Conservation (phyloP, 345 rosid genomes). For the Euphorbia tirucalli region DNA sequence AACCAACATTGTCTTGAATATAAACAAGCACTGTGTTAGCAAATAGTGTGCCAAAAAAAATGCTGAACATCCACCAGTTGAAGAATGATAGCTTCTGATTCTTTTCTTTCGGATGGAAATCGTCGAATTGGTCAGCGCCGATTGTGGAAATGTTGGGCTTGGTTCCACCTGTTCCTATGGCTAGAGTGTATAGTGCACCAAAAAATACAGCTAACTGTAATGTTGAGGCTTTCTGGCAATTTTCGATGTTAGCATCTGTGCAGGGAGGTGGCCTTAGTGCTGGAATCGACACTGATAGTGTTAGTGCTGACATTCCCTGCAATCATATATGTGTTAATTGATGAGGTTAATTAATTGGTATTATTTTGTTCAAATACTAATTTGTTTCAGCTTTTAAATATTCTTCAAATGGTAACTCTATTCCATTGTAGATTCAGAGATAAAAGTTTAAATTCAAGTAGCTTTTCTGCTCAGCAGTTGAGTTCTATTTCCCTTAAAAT, state of each 20-base stretch:
- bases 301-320: constrained; percentile 78
- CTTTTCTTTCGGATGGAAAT: constrained; percentile 74
- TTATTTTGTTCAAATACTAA: no score
- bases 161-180: constrained; percentile 84
- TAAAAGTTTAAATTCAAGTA: no score
- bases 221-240: constrained; percentile 57
- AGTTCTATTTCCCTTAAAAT: no score
- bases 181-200: constrained; percentile 72
- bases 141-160: constrained; percentile 92
- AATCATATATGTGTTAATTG: neutral
- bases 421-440: no score
- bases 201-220: constrained; percentile 60
- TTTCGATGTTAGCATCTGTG: constrained; percentile 21
- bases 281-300: constrained; percentile 65
- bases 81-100: constrained; percentile 76
- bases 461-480: no score
- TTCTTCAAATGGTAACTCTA: no score
- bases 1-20: constrained; percentile 86
- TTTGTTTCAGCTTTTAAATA: no score
- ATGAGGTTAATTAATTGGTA: neutral
- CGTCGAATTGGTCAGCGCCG: constrained; percentile 93
- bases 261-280: constrained; percentile 67
- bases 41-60: constrained; percentile 80
- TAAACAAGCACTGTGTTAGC: constrained; percentile 82
- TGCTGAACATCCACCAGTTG: constrained; percentile 99